Conservation (phyloP, 805 yeast species). For the Cyberlindnera euphorbiae region DNA sequence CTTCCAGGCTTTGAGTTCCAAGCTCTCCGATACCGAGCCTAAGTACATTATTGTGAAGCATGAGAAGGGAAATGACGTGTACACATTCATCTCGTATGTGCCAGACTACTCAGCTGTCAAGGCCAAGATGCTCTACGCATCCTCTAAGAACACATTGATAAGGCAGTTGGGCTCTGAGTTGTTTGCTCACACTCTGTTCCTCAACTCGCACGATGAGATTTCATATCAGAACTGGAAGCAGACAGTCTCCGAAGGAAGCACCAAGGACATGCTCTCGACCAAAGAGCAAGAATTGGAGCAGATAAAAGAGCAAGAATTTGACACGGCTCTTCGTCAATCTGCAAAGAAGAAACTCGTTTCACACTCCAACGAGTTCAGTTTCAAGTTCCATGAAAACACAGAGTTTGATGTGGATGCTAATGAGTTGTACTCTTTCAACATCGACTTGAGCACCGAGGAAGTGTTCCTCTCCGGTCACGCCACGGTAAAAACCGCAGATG, state of each 20-base stretch:
- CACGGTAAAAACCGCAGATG: conserved; percentile 22
- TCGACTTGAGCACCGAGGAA: conserved; percentile 46
- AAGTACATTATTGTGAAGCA: conserved; percentile 46
- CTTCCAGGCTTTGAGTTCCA: conserved; percentile 28
- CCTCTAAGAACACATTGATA: conserved; percentile 73
- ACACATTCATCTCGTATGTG: conserved; percentile 71
- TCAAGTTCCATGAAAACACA: conserved; percentile 27
- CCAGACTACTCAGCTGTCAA: conserved; percentile 84
- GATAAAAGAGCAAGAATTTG: conserved; percentile 40
- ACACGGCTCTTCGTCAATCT: conserved; percentile 28
- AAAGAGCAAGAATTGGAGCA: conserved; percentile 50
- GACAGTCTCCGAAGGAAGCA: conserved; percentile 26
- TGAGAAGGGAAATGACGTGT: conserved; percentile 17
- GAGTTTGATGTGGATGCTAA: conserved; percentile 24
- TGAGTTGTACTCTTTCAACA: conserved; percentile 43
- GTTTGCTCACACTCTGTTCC: conserved; percentile 30
- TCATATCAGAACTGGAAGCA: conserved; percentile 43
- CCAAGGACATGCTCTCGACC: conserved; percentile 46
- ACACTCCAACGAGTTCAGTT: conserved; percentile 24
- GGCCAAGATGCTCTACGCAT: conserved; percentile 89
- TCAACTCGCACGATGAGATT: conserved; percentile 32
- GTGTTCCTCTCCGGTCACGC: conserved; percentile 33
- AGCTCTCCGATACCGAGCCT: conserved; percentile 37
- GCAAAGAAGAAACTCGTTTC: conserved; percentile 27
- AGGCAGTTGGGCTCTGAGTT: conserved; percentile 62